phyloP scores from a whole-genome alignment of 805 yeast species.

The Ogataea allantospora region DNA sequence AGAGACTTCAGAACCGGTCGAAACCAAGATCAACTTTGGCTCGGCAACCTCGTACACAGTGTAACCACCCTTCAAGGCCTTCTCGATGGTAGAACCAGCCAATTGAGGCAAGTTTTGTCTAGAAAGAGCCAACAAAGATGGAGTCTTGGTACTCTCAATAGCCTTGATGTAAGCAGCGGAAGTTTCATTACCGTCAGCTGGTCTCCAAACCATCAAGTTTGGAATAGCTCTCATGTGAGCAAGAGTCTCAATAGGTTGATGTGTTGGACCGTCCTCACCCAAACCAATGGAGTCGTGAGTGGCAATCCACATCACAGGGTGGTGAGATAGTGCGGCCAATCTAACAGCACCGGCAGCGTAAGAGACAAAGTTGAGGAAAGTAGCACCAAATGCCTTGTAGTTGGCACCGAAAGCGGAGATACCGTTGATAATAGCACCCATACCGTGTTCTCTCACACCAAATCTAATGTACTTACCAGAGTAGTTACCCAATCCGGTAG shows the following conservation, averaged over 20 bases:
- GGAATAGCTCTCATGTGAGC: slow-evolving; percentile 86
- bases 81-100: slow-evolving; percentile 87
- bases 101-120: slow-evolving; percentile 92
- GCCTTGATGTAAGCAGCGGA: slow-evolving; percentile 79
- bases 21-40: slow-evolving; percentile 73
- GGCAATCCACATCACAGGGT: slow-evolving; percentile 83
- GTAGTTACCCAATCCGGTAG: slow-evolving; percentile 78
- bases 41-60: slow-evolving; percentile 55
- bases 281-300: slow-evolving; percentile 89
- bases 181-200: slow-evolving; percentile 88
- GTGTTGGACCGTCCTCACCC: slow-evolving; percentile 94
- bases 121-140: slow-evolving; percentile 72
- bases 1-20: slow-evolving; percentile 94
- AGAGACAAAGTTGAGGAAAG: slow-evolving; percentile 89
- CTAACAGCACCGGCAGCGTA: slow-evolving; percentile 87
- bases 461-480: slow-evolving; percentile 92
- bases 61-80: slow-evolving; percentile 95
- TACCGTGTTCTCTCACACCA: slow-evolving; percentile 99
- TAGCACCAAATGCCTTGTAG: slow-evolving; percentile 91
- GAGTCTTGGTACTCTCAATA: slow-evolving; percentile 59
- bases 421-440: slow-evolving; percentile 99
- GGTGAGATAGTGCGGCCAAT: slow-evolving; percentile 79
- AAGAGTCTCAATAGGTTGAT: slow-evolving; percentile 86
- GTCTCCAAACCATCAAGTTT: slow-evolving; percentile 84
- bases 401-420: slow-evolving; percentile 86